Conservation (phyloP, 257 asterid species). For the Plectranthus barbatus region DNA sequence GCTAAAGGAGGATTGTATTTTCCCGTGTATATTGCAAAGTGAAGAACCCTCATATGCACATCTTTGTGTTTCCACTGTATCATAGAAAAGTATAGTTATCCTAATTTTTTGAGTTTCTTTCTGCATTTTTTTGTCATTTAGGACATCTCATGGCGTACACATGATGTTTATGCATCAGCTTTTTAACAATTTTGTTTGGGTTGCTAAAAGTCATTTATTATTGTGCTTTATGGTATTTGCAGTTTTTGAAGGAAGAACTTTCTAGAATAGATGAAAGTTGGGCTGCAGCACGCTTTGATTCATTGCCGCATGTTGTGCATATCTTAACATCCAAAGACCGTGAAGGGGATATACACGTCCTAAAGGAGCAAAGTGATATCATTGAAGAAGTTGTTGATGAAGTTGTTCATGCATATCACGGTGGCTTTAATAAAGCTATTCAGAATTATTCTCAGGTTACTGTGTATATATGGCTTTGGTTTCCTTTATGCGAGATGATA, state of each 20-base stretch:
- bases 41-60: conserved; percentile 9
- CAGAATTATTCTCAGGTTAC: conserved; percentile 99
- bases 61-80: not conserved
- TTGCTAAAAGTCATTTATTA: conserved; percentile 4
- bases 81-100: not conserved
- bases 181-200: not conserved
- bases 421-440: conserved; percentile 98
- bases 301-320: conserved; percentile 96
- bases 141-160: not conserved
- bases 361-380: conserved; percentile 94
- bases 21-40: not conserved
- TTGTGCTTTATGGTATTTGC: conserved; percentile 28
- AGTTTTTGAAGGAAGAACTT: conserved; percentile 84
- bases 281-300: conserved; percentile 95
- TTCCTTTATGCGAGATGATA: conserved; percentile 13
- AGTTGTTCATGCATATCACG: conserved; percentile 97
- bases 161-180: not conserved
- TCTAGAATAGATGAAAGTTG: conserved; percentile 88
- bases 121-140: conserved; percentile 2
- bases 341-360: conserved; percentile 70
- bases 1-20: not conserved
- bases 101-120: not conserved
- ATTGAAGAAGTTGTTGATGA: conserved; percentile 96
- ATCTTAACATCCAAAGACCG: conserved; percentile 95
- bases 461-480: conserved; percentile 6